A percentile compares a stretch with the other conserved stretches of the same genome.
phyloP scores from a whole-genome alignment of 139 green algal genomes.

The Zygnema cylindricum region DNA sequence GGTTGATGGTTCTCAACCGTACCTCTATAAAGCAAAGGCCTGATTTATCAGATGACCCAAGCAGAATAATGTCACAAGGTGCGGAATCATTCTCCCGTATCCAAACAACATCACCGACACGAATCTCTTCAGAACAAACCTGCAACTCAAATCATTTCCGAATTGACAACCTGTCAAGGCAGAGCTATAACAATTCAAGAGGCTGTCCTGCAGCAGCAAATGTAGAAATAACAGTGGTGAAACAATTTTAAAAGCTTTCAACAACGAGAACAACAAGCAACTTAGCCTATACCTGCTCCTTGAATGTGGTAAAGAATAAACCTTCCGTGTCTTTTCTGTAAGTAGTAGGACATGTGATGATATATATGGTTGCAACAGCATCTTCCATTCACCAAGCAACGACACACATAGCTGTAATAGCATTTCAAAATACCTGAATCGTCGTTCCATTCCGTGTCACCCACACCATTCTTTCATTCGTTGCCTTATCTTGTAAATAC shows the following conservation, averaged over 20 bases:
- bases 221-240: constrained; percentile 29
- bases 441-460: constrained; percentile 28
- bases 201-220: constrained; percentile 13
- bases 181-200: constrained; percentile 11
- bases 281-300: constrained; percentile 28
- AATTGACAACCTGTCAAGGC: constrained; percentile 23
- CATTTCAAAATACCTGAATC: neutral
- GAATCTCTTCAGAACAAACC: constrained; percentile 41
- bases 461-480: constrained; percentile 56
- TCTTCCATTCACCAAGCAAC: too few species aligned
- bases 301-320: too few species aligned
- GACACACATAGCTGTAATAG: neutral
- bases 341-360: too few species aligned
- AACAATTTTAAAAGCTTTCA: constrained; percentile 8
- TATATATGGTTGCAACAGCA: too few species aligned
- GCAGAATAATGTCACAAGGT: constrained; percentile 60
- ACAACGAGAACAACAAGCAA: constrained; percentile 2
- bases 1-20: neutral
- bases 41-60: constrained; percentile 37
- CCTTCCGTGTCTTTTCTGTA: too few species aligned
- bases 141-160: constrained; percentile 17
- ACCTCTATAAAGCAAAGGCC: constrained; percentile 59
- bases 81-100: constrained; percentile 58
- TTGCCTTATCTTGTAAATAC: constrained; percentile 53
- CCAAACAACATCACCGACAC: constrained; percentile 59